A percentile compares a stretch with the other conserved stretches of the same genome.
These are phyloP conservation scores for Neoscytalidium dimidiatum DNA, from an alignment of 2,329 filamentous ascomycete genomes.

Conservation along the genomic window DNA sequence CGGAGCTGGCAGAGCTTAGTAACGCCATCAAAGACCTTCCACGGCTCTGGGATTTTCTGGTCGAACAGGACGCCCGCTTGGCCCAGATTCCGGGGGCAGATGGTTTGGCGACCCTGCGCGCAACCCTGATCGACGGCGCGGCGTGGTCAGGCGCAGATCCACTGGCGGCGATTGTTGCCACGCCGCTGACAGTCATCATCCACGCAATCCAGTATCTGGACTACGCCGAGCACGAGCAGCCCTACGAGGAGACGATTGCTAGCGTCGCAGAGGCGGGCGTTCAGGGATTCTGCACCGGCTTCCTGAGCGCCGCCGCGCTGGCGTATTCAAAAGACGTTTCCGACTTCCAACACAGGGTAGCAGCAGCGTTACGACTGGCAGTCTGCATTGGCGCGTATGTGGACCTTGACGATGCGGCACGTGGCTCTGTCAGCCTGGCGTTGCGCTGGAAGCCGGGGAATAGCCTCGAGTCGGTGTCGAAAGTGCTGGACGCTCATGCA, in stretches of 20 bases:
- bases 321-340: not conserved
- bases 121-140: not conserved
- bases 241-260: not conserved
- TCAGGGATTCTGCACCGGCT: conserved; percentile 20
- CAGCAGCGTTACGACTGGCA: conserved; percentile 12
- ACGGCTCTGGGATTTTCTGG: not conserved
- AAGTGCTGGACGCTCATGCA: not conserved
- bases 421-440: not conserved
- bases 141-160: not conserved
- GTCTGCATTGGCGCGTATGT: conserved; percentile 19
- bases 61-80: not conserved
- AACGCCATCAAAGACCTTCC: not conserved
- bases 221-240: not conserved
- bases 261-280: not conserved
- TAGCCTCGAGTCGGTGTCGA: not conserved
- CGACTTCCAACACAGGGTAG: not conserved
- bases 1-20: not conserved
- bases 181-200: not conserved
- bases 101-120: not conserved
- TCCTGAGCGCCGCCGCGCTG: conserved; percentile 17
- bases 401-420: not conserved
- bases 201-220: not conserved
- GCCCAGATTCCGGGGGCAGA: not conserved
- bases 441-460: conserved; percentile 6
- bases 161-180: not conserved